phyloP scores from a whole-genome alignment of 2,329 filamentous ascomycete genomes.

The Delphinella strobiligena region DNA sequence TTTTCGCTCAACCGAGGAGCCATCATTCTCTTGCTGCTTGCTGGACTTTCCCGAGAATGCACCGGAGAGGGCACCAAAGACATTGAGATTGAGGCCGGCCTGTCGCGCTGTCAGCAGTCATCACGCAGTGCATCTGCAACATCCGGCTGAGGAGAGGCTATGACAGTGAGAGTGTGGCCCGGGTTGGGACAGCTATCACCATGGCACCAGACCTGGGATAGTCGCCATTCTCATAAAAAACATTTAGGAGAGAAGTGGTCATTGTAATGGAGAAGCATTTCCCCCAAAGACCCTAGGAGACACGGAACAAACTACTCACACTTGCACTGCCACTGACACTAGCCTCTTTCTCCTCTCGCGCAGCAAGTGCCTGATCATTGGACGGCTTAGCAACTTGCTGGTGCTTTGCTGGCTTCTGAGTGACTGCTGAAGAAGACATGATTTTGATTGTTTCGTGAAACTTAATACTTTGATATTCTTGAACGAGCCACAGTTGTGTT shows the following conservation, averaged over 20 bases:
- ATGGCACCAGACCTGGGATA: no score
- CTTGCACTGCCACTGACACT: slow-evolving; percentile 22
- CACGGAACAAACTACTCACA: slow-evolving; percentile 14
- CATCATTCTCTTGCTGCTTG: slow-evolving; percentile 18
- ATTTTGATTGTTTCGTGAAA: no score
- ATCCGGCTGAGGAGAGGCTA: no score
- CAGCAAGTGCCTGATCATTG: background rate
- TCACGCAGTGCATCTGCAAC: no score
- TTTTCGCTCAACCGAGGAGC: slow-evolving; percentile 18
- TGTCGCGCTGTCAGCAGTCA: slow-evolving; percentile 9
- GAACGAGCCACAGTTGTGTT: no score
- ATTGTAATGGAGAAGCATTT: no score
- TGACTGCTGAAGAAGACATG: slow-evolving; percentile 11
- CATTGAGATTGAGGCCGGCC: slow-evolving; percentile 26
- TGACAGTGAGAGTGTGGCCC: no score
- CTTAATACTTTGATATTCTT: no score
- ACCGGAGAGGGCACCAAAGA: slow-evolving; percentile 23
- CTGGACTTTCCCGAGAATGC: slow-evolving; percentile 21
- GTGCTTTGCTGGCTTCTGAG: slow-evolving; percentile 8
- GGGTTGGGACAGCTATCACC: no score
- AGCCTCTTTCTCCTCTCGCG: slow-evolving; percentile 17
- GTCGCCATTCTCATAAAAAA: background rate
- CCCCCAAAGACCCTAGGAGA: no score
- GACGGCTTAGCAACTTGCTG: slow-evolving; percentile 5
- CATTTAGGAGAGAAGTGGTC: background rate